Base-by-base conservation (phyloP, 164 flowering plant genomes). In the Protea cynaroides region DNA sequence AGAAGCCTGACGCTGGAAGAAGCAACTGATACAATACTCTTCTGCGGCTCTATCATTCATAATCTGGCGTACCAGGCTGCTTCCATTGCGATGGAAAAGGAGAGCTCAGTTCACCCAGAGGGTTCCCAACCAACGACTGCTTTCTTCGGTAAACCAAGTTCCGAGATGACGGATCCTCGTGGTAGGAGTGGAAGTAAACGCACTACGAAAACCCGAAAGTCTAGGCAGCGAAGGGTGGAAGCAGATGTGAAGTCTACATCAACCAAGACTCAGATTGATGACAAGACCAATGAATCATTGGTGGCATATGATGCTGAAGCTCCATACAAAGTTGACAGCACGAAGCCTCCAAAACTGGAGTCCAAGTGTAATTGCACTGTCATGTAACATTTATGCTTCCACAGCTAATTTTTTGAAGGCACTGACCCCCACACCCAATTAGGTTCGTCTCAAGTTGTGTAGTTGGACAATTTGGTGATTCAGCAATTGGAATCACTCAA, bases 361-460 rank as follows among this genome's bases (percentile, higher is more conserved):
- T 83, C 92, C 24, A 92, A 88, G 76, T 86, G 98, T 80, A 92
- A 88, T 69, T 92, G 98, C 84, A 72, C 83, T 25, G 83, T 92
- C 70, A 92, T 92, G 98, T 92, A 82, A 58, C 24, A 18, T 34
- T 23, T 59, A 50, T 54, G 19, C 43, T 64, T 49, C 49, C 22
- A 37, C 1, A 34, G n/a, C 49, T 2, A 29, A 9, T 37, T 44
- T 19, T 52, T 60, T 24, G 19, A 7, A 18, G 47, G 43, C n/a
- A 21, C 67, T 59, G 23, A 24, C n/a, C n/a, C 43, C 61, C 25
- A 49, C 7, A 13, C n/a, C n/a, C n/a, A n/a, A n/a, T n/a, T n/a
- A n/a, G n/a, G n/a, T n/a, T n/a, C n/a, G n/a, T n/a, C n/a, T n/a
- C n/a, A n/a, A n/a, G n/a, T n/a, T n/a, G n/a, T n/a, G n/a, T n/a